Percentiles rank a stretch among this genome's conserved stretches.
phyloP scores from a whole-genome alignment of 495 filamentous ascomycete species.

The Cairneyella variabilis region DNA sequence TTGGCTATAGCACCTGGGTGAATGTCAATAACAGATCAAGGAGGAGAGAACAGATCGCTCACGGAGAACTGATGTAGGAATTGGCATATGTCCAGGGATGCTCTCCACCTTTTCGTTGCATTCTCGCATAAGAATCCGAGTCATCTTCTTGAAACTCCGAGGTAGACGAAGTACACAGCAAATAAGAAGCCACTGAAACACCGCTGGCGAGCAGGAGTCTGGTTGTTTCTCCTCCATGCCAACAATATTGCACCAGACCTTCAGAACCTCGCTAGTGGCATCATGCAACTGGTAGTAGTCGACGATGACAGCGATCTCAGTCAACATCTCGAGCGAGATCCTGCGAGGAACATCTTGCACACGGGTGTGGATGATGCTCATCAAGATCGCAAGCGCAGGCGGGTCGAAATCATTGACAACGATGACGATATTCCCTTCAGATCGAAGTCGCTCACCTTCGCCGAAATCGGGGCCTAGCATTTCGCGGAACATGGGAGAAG shows the following conservation, averaged over 20 bases:
- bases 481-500: constrained; percentile 41
- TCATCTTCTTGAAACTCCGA: constrained; percentile 9
- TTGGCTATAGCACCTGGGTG: constrained; percentile 5
- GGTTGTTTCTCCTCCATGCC: constrained; percentile 19
- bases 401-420: constrained; percentile 16
- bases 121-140: constrained; percentile 9
- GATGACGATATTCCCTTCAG: constrained; percentile 9
- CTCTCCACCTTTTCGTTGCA: constrained; percentile 6
- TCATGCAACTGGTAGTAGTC: constrained; percentile 48
- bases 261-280: constrained; percentile 38
- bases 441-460: constrained; percentile 16
- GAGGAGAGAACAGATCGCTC: background rate
- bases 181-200: constrained; percentile 37
- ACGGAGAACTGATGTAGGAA: constrained; percentile 13
- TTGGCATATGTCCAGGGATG: constrained; percentile 4
- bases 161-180: constrained; percentile 30
- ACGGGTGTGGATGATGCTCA: constrained; percentile 45
- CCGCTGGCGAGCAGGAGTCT: constrained; percentile 24
- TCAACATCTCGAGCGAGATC: constrained; percentile 41
- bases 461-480: constrained; percentile 17
- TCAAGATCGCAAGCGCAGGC: constrained; percentile 7
- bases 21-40: background rate
- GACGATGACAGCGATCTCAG: constrained; percentile 45
- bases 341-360: constrained; percentile 36
- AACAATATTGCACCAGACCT: constrained; percentile 34